Evolutionary conservation across 805 yeast species (phyloP).

Genomic region (Pichia scutulata): DNA sequence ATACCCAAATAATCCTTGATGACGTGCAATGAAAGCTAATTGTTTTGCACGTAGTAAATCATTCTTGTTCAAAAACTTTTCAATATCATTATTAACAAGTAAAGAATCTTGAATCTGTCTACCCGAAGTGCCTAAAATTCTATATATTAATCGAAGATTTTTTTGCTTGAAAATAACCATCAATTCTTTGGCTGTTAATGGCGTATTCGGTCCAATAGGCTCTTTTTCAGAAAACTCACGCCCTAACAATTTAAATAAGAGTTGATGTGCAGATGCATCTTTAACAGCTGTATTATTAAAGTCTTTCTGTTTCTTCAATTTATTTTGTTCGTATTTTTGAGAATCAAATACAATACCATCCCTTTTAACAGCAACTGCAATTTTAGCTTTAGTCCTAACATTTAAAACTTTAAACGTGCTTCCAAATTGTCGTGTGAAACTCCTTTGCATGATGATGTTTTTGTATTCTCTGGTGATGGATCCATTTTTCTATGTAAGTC

Average conservation of each 20-base stretch:
- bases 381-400: slow-evolving; percentile 9
- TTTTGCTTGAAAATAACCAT: slow-evolving; percentile 17
- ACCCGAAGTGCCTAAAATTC: slow-evolving; percentile 52
- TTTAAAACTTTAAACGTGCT: not conserved
- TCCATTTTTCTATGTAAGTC: too few relatives aligned
- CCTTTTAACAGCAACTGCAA: slow-evolving; percentile 11
- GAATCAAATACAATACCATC: not conserved
- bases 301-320: slow-evolving; percentile 7
- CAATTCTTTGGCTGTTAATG: slow-evolving; percentile 22
- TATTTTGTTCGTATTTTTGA: slow-evolving; percentile 1
- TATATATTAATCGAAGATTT: slow-evolving; percentile 40
- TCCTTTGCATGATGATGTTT: not conserved
- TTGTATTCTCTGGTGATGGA: not conserved
- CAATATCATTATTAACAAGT: slow-evolving; percentile 45
- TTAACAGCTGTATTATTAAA: slow-evolving; percentile 21
- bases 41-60: slow-evolving; percentile 43
- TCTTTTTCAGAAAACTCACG: slow-evolving; percentile 15
- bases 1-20: slow-evolving; percentile 51
- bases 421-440: not conserved
- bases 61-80: slow-evolving; percentile 42
- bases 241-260: slow-evolving; percentile 17
- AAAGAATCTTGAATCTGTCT: slow-evolving; percentile 52
- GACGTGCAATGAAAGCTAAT: slow-evolving; percentile 20
- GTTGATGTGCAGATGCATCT: slow-evolving; percentile 22
- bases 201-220: slow-evolving; percentile 19